Evolutionary conservation across 352 stramenopile species (phyloP).

Genomic region (Ophiocytium majus): DNA sequence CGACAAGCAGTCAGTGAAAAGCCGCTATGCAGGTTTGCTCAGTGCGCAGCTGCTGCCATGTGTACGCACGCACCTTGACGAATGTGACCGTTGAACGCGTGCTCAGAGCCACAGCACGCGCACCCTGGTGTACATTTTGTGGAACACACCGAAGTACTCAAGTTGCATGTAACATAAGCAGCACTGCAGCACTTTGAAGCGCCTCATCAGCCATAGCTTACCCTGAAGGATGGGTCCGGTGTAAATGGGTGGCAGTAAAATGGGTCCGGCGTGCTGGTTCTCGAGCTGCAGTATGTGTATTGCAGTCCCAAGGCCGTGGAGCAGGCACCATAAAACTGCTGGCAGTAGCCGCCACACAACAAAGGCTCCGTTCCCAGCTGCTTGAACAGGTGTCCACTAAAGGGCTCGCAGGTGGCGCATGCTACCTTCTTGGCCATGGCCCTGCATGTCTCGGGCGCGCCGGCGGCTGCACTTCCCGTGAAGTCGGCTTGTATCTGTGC

Average conservation of each 20-base stretch:
- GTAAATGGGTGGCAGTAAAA: not conserved
- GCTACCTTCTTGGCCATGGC: conserved; percentile 4
- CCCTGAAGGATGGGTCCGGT: not conserved
- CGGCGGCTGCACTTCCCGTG: no score
- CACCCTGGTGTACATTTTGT: not conserved
- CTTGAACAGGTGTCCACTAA: conserved; percentile 22
- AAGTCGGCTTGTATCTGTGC: no score
- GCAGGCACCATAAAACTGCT: not conserved
- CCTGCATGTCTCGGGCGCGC: no score
- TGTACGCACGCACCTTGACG: not conserved
- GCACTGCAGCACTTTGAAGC: no score
- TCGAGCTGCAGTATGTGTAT: no score
- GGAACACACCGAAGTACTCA: not conserved
- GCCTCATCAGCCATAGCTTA: no score
- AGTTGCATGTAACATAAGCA: no score
- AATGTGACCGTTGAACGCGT: no score
- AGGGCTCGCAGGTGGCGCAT: conserved; percentile 18
- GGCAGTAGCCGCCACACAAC: not conserved
- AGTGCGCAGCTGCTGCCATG: not conserved
- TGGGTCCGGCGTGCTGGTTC: not conserved
- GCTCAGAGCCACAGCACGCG: no score
- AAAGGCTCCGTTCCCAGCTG: not conserved
- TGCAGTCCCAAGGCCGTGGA: not conserved
- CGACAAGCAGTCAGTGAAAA: not conserved
- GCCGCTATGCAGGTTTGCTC: not conserved